phyloP scores from a whole-genome alignment of 768 basidiomycete genomes.

The Porphyrellus cyaneotinctus region DNA sequence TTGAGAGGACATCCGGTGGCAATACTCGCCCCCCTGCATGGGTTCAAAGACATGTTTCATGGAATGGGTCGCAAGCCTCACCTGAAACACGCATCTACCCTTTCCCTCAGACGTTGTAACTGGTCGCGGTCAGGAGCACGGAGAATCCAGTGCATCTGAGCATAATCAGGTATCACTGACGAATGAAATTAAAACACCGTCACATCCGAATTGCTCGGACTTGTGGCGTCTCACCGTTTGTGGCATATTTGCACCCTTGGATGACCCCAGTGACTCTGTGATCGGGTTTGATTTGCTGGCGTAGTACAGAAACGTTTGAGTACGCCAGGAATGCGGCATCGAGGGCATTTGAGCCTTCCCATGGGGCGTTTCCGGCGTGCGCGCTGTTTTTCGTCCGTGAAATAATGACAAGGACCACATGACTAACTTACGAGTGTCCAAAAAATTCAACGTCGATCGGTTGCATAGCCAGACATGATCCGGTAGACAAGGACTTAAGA shows the following conservation, averaged over 20 bases:
- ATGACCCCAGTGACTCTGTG: slow-evolving; percentile 78
- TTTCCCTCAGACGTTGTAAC: slow-evolving; percentile 48
- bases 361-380: slow-evolving; percentile 77
- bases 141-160: slow-evolving; percentile 67
- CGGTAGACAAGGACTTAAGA: slow-evolving; percentile 45
- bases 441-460: slow-evolving; percentile 64
- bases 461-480: slow-evolving; percentile 61
- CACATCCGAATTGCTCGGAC: background rate
- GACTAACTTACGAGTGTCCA: slow-evolving; percentile 58
- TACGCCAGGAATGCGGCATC: slow-evolving; percentile 89
- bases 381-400: slow-evolving; percentile 42
- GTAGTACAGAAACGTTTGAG: slow-evolving; percentile 68
- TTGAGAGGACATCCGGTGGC: slow-evolving; percentile 58
- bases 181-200: background rate
- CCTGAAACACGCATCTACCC: slow-evolving; percentile 70
- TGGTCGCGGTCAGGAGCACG: slow-evolving; percentile 64
- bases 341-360: slow-evolving; percentile 83
- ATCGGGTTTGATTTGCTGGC: slow-evolving; percentile 84
- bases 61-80: slow-evolving; percentile 33
- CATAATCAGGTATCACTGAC: slow-evolving; percentile 80
- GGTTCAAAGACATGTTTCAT: slow-evolving; percentile 5
- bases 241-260: slow-evolving; percentile 59
- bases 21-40: slow-evolving; percentile 56
- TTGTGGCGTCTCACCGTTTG: slow-evolving; percentile 52
- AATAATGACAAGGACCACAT: background rate